phyloP scores from a whole-genome alignment of 2,329 filamentous ascomycete genomes.

The Hirsutella thompsonii region DNA sequence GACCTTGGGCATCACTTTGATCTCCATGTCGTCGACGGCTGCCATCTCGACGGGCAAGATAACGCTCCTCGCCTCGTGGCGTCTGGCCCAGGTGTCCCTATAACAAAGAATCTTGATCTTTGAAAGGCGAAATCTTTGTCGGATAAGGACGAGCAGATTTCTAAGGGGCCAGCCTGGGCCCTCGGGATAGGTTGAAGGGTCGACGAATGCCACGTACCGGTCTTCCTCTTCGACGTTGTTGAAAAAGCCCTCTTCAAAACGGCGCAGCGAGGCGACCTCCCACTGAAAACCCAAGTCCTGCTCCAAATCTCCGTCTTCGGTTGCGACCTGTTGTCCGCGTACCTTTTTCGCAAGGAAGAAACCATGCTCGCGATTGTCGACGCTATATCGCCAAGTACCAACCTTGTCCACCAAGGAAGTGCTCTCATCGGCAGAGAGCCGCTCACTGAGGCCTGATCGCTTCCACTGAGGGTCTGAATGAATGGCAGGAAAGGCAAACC shows the following conservation, averaged over 20 bases:
- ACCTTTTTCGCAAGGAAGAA: slow-evolving; percentile 90
- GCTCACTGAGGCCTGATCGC: slow-evolving; percentile 38
- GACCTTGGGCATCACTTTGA: slow-evolving; percentile 63
- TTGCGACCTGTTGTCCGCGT: slow-evolving; percentile 27
- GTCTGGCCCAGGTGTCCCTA: slow-evolving; percentile 63
- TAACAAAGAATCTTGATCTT: slow-evolving; percentile 82
- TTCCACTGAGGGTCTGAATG: slow-evolving; percentile 83
- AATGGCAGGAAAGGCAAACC: slow-evolving; percentile 90
- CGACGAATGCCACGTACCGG: slow-evolving; percentile 74
- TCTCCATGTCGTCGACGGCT: slow-evolving; percentile 26
- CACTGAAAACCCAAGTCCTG: slow-evolving; percentile 54
- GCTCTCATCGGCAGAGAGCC: slow-evolving; percentile 56
- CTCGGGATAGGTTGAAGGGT: slow-evolving; percentile 79
- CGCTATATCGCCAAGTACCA: slow-evolving; percentile 74
- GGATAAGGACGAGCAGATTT: slow-evolving; percentile 75
- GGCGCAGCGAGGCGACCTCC: slow-evolving; percentile 62
- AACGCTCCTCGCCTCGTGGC: slow-evolving; percentile 72
- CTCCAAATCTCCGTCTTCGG: slow-evolving; percentile 33
- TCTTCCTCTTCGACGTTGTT: slow-evolving; percentile 57
- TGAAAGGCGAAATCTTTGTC: slow-evolving; percentile 65
- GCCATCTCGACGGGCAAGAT: slow-evolving; percentile 56
- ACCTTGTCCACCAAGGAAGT: slow-evolving; percentile 68
- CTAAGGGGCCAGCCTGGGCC: slow-evolving; percentile 88
- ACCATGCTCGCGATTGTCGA: slow-evolving; percentile 75
- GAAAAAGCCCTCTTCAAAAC: slow-evolving; percentile 84